These are phyloP conservation scores for Typha latifolia DNA, from an alignment of 176 grass and related monocot genomes.

Conservation along the genomic window DNA sequence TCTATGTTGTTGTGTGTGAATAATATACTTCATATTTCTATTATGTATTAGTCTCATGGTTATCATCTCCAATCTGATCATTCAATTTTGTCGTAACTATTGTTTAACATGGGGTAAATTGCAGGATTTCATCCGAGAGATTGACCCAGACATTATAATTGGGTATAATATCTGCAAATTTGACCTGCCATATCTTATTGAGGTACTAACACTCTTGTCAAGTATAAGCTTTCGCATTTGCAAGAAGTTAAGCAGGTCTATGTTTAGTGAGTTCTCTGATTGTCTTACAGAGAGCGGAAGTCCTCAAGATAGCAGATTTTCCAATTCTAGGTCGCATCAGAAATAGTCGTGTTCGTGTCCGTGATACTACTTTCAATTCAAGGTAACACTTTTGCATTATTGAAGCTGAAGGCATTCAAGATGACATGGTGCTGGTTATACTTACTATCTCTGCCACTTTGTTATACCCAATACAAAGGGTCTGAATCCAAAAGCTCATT, in stretches of 20 bases:
- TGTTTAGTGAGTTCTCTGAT: background rate
- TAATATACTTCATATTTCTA: too few relatives aligned
- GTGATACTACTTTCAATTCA: constrained; percentile 86
- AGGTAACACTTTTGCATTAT: constrained; percentile 37
- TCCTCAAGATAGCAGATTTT: constrained; percentile 89
- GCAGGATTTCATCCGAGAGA: constrained; percentile 84
- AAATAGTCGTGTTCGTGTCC: constrained; percentile 81
- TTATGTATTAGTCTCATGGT: background rate
- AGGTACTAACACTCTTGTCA: constrained; percentile 33
- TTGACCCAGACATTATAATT: constrained; percentile 96
- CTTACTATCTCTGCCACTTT: background rate
- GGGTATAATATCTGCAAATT: constrained; percentile 99
- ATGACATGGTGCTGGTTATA: background rate
- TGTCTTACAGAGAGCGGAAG: constrained; percentile 82
- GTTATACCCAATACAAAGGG: background rate
- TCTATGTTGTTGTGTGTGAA: too few relatives aligned
- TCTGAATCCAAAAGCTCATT: too few relatives aligned
- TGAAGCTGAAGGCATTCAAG: background rate
- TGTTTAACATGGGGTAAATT: constrained; percentile 17
- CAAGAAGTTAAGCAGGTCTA: background rate
- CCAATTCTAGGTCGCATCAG: constrained; percentile 85
- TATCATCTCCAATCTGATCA: background rate
- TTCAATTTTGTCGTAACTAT: background rate
- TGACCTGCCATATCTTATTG: constrained; percentile 93
- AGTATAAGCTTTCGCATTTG: background rate